Evolutionary conservation across 495 filamentous ascomycete species (phyloP), one percentile per base, ranked within the genome.

Genomic region (Lasiosphaeria miniovina): DNA sequence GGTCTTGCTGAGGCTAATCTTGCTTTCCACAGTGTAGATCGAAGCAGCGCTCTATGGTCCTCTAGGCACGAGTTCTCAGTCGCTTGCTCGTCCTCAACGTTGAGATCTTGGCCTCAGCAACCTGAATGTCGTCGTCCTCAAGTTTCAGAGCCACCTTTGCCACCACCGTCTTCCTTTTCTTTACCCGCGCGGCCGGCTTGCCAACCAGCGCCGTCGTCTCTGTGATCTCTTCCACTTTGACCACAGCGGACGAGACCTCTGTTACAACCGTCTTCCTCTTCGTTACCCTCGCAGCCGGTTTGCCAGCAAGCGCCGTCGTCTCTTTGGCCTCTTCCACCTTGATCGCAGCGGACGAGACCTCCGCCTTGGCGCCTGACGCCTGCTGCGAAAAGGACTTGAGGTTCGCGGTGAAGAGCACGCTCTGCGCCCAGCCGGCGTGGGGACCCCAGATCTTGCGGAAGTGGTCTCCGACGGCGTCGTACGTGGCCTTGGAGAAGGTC

Each of bases 381-480:
- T 74, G 80, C 71, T 89, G 89, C 8, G 91, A 84, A 68, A 98
- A 98, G 0, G 89, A 85, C 69, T 86, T 88, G 50, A 99, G 73
- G 70, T 99, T 92, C 4, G 94, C 95, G 0, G 94, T 94, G 70
- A 99, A 99, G 5, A 99, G 81, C 15, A 98, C 95, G 43, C 88
- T 93, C 73, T 99, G 94, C 2, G 94, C 95, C 95, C 95, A 99
- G 1, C 94, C 94, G 9, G 94, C 94, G 64, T 98, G 90, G 36
- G 87, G 84, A 0, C 94, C 94, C 95, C 95, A 98, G 5, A 98
- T 81, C 53, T 83, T 84, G 36, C 94, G 83, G 71, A 98, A 98
- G 66, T 94, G 87, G 61, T 96, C 88, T 4, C 88, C 95, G 46
- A 99, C 83, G 7, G 92, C 90, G 65, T 92, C 86, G 69, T 98